Base-by-base conservation (phyloP, 805 yeast genomes). In the Lipomyces anomalus region DNA sequence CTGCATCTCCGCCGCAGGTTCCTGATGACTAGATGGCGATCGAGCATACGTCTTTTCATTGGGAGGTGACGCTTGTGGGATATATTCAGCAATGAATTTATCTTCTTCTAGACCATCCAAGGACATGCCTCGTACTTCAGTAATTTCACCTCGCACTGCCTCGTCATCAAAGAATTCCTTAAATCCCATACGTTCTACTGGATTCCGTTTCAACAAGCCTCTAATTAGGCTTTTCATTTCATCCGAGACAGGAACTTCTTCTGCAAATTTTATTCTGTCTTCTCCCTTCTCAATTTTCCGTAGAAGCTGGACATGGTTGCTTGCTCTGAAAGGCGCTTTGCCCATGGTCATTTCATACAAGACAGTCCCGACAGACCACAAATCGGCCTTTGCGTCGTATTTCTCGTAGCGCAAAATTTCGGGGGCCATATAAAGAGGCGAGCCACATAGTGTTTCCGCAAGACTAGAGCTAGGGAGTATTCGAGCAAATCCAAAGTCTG, bases 311-410 rank as follows among this genome's bases (percentile, higher is more conserved):
- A 92, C 80, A 63, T 90, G 97, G 61, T 92, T 92, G 3, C 84
- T 79, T 2, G 98, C 97, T 54, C 84, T 79, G 64, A 89, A 92
- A 0, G 98, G 98, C 1, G 98, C 96, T 64, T 77, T 83, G n/a
- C 97, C 97, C 24, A 85, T 88, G 9, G 85, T 76, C 96, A 92
- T 89, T 65, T 92, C 98, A 65, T 82, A 92, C 9, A 89, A 68
- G 1, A 92, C 97, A 1, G 97, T 94, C 3, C 98, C 98, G 3
- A 90, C 95, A 4, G 97, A 88, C 98, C 98, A 92, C 53, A 92
- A 67, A 62, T 92, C 98, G 0, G 97, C 97, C 63, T 88, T 89
- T 4, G 97, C 98, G 57, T 89, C 88, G 67, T 92, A 92, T 66
- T 88, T 92, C 63, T 92, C 97, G 61, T 86, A 89, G 52, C 95